Conservation (phyloP, 495 filamentous ascomycete genomes). For the Annulohypoxylon nitens region DNA sequence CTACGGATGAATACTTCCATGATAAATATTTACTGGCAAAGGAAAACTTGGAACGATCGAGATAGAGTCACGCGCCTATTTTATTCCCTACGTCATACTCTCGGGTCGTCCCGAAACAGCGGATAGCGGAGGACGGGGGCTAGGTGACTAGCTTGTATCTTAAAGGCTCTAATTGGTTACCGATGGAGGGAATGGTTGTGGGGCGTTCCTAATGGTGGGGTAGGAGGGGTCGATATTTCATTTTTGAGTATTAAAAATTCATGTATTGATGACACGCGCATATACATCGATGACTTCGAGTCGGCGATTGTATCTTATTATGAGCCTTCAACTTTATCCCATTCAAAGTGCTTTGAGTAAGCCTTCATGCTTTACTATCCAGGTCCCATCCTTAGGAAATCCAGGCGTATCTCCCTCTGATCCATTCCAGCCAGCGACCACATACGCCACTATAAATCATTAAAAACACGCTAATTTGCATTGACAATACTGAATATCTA, state of each 20-base stretch:
- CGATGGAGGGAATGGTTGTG: neutral
- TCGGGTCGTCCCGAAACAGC: slow-evolving; percentile 27
- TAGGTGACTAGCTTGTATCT: neutral
- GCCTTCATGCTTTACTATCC: slow-evolving; percentile 35
- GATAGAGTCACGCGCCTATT: slow-evolving; percentile 12
- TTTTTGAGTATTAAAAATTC: neutral
- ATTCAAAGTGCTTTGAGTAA: slow-evolving; percentile 33
- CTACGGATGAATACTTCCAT: slow-evolving; percentile 10
- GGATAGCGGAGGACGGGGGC: neutral
- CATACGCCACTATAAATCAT: slow-evolving; percentile 38
- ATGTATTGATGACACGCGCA: neutral
- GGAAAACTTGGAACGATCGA: neutral
- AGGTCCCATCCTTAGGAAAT: slow-evolving; percentile 40
- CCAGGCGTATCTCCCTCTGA: slow-evolving; percentile 41
- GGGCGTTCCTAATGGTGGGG: neutral
- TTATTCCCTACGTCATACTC: slow-evolving; percentile 28
- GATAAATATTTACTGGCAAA: neutral
- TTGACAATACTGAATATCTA: neutral
- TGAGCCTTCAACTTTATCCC: neutral
- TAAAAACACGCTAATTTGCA: neutral
- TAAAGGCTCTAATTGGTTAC: slow-evolving; percentile 12
- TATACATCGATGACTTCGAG: neutral
- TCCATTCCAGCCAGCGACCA: slow-evolving; percentile 45
- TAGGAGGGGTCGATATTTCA: neutral
- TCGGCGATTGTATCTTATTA: too few relatives aligned